Base-by-base conservation (phyloP, 257 asterid species). In the Gentiana dahurica region DNA sequence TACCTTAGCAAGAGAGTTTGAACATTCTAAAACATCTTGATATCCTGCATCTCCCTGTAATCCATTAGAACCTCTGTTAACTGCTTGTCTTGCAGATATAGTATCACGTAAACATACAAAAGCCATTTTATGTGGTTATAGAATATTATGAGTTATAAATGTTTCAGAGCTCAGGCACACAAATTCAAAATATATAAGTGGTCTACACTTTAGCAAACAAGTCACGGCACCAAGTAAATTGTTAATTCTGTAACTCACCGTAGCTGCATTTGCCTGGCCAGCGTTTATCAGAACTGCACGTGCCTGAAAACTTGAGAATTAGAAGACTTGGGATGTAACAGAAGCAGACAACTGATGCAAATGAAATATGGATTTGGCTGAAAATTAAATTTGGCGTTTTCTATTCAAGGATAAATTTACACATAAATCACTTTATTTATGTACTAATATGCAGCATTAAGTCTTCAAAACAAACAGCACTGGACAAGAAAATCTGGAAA, bases 201-300 rank as follows among this genome's bases (percentile, higher is more conserved):
- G 62, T 33, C 43, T 44, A 9, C 9, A 45, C 15, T 24, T 38
- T 11, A 34, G 12, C n/a, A n/a, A 38, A 52, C 48, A 53, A 53
- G 58, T 13, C 50, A n/a, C 13, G 38, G 50, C 34, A 2, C 50
- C 33, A 24, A 36, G 15, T 41, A 53, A 62, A n/a, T 37, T 34
- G 59, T 5, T n/a, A 53, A 12, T 49, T 11, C 10, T 5, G 61
- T 24, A 58, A 72, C 64, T 81, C 81, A 87, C 98, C 62, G 98
- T 92, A 39, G 95, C 97, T 8, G 98, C 98, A 79, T 92, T 91
- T 56, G 98, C 98, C 79, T 91, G 98, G 58, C 98, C 98, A 62
- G 97, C 98, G 79, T 91, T 87, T 75, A 91, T 88, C 71, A 91
- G 71, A 56, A 91, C 79, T 4, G 97, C 98, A 71, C 98, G 98